A percentile compares a stretch with the other conserved stretches of the same genome.
phyloP scores from a whole-genome alignment of 2,329 filamentous ascomycete genomes.

The Purpureocillium takamizusanense region DNA sequence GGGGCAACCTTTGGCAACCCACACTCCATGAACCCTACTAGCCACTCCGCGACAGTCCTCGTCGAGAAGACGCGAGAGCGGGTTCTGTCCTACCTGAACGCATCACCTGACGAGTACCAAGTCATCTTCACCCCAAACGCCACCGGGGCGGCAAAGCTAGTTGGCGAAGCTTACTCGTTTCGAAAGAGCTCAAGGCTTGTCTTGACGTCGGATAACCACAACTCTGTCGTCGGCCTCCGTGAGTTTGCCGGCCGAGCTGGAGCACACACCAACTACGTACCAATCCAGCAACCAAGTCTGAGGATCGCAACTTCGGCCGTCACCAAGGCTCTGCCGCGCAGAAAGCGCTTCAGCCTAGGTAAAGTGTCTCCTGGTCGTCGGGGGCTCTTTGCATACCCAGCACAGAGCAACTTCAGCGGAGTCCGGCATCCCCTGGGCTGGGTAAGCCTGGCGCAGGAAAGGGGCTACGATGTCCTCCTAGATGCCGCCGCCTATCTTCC shows the following conservation, averaged over 20 bases:
- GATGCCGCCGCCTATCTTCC: constrained; percentile 31
- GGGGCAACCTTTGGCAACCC: constrained; percentile 27
- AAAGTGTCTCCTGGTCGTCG: background rate
- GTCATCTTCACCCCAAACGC: constrained; percentile 32
- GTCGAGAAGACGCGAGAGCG: constrained; percentile 21
- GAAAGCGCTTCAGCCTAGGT: background rate
- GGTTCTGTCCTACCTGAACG: constrained; percentile 23
- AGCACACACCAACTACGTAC: constrained; percentile 20
- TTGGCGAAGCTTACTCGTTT: constrained; percentile 30
- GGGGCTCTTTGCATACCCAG: constrained; percentile 34
- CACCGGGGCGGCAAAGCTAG: constrained; percentile 26
- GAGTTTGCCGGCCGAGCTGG: constrained; percentile 20
- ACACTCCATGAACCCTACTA: constrained; percentile 28
- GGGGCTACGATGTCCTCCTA: constrained; percentile 29
- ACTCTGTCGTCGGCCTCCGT: constrained; percentile 29
- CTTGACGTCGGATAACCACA: constrained; percentile 31
- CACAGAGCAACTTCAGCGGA: constrained; percentile 35
- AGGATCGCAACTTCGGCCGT: constrained; percentile 17
- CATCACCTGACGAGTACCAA: constrained; percentile 25
- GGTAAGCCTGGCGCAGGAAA: constrained; percentile 22
- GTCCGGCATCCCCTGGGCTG: constrained; percentile 30
- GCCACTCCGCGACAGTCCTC: constrained; percentile 20
- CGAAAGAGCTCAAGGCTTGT: constrained; percentile 15
- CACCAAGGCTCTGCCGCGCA: constrained; percentile 12
- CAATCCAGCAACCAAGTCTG: constrained; percentile 16